These are phyloP conservation scores for Scutellaria baicalensis DNA, from an alignment of 257 asterid species.

Conservation along the genomic window DNA sequence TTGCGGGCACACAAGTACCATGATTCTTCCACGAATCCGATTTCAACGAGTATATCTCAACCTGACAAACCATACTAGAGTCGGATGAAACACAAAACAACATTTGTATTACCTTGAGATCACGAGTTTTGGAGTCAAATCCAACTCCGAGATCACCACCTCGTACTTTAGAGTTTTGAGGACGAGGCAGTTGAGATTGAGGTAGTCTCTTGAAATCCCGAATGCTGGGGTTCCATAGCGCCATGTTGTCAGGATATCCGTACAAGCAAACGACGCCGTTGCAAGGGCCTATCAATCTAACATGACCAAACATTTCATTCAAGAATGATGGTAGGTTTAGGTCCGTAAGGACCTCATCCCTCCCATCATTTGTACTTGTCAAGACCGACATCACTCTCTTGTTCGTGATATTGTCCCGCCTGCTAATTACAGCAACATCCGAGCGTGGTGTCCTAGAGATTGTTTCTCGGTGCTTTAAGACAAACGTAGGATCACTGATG, in stretches of 20 bases:
- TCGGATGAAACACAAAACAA: constrained; percentile 27
- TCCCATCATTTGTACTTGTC: neutral
- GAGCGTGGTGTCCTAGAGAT: neutral
- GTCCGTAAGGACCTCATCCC: constrained; percentile 13
- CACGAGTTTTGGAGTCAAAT: constrained; percentile 22
- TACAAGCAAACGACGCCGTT: constrained; percentile 42
- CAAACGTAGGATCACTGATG: constrained; percentile 23
- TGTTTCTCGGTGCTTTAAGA: constrained; percentile 19
- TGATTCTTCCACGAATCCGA: constrained; percentile 36
- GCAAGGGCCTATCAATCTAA: constrained; percentile 51
- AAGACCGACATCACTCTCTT: constrained; percentile 33
- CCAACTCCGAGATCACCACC: constrained; percentile 53
- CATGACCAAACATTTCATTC: constrained; percentile 37
- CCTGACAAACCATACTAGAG: constrained; percentile 20
- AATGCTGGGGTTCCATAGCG: constrained; percentile 44
- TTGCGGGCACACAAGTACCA: constrained; percentile 27
- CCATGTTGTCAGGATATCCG: constrained; percentile 50
- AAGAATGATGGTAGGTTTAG: constrained; percentile 28
- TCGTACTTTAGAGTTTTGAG: constrained; percentile 23
- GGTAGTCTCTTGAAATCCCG: constrained; percentile 34
- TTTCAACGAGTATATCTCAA: constrained; percentile 40
- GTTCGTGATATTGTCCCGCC: constrained; percentile 32
- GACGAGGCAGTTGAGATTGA: constrained; percentile 23
- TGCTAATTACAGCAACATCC: constrained; percentile 27
- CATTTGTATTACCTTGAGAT: constrained; percentile 48